These are phyloP conservation scores for Suhomyces choctaworum DNA, from an alignment of 1,139 yeast species.

Conservation along the genomic window DNA sequence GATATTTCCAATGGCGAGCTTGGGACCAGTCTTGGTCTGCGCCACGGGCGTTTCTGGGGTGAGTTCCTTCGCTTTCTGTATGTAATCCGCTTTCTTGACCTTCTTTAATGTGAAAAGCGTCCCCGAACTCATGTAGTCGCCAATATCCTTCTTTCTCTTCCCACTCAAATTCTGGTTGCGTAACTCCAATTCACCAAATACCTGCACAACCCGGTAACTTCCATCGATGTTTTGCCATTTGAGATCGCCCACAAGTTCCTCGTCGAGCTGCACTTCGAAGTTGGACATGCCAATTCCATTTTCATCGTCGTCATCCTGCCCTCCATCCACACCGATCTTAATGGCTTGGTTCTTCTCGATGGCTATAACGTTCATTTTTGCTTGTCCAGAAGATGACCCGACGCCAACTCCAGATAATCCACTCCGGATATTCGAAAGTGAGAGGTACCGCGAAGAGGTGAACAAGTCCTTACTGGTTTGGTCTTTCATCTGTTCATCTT, in stretches of 20 bases:
- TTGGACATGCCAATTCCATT: slow-evolving; percentile 50
- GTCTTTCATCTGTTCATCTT: slow-evolving; percentile 25
- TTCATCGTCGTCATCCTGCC: slow-evolving; percentile 14
- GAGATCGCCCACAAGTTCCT: slow-evolving; percentile 58
- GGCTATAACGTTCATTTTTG: slow-evolving; percentile 32
- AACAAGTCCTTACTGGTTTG: slow-evolving; percentile 26
- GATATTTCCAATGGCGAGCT: slow-evolving; percentile 85
- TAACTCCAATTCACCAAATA: slow-evolving; percentile 66
- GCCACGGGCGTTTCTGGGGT: slow-evolving; percentile 7
- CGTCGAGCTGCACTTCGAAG: slow-evolving; percentile 72
- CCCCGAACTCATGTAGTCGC: slow-evolving; percentile 35
- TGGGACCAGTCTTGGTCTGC: slow-evolving; percentile 26
- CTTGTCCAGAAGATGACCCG: slow-evolving; percentile 17
- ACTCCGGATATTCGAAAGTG: slow-evolving; percentile 37
- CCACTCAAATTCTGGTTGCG: slow-evolving; percentile 27
- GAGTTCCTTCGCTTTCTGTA: slow-evolving; percentile 14
- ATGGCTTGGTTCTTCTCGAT: slow-evolving; percentile 44
- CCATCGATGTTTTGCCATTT: slow-evolving; percentile 87
- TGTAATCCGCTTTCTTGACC: slow-evolving; percentile 20
- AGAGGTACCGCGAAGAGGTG: slow-evolving; percentile 33
- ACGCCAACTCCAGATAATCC: slow-evolving; percentile 28
- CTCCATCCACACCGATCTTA: slow-evolving; percentile 54
- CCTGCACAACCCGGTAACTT: slow-evolving; percentile 80
- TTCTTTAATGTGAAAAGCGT: slow-evolving; percentile 42
- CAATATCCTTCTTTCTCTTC: slow-evolving; percentile 22